phyloP scores from a whole-genome alignment of 2,329 filamentous ascomycete species.

The Exophiala mesophila region DNA sequence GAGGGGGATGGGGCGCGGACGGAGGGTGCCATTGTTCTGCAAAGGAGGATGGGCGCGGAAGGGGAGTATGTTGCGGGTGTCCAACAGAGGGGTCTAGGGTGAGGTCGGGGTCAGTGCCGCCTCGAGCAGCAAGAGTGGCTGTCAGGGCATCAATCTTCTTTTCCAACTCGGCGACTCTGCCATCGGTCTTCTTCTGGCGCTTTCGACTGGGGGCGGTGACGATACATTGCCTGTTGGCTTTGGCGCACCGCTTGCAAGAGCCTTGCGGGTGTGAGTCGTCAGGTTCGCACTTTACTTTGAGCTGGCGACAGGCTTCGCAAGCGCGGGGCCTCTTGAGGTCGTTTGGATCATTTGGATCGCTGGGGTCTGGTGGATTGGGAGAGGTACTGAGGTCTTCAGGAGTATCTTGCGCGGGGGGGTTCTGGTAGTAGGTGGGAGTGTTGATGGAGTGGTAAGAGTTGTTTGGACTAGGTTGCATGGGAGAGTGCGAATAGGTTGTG shows the following conservation, averaged over 20 bases:
- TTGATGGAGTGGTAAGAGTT: conserved; percentile 24
- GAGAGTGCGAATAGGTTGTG: conserved; percentile 22
- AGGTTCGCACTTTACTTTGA: conserved; percentile 82
- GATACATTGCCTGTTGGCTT: conserved; percentile 71
- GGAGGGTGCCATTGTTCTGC: conserved; percentile 22
- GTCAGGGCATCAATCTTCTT: conserved; percentile 88
- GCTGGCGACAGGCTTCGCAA: conserved; percentile 68
- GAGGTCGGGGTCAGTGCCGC: conserved; percentile 27
- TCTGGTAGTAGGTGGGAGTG: conserved; percentile 24
- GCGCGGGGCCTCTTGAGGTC: conserved; percentile 65
- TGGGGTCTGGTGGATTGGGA: conserved; percentile 21
- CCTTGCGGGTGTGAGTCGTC: conserved; percentile 59
- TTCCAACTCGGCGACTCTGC: conserved; percentile 81
- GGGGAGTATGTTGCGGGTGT: conserved; percentile 11
- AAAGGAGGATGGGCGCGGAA: conserved; percentile 13
- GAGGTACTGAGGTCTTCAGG: conserved; percentile 23
- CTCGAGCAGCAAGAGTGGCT: conserved; percentile 64
- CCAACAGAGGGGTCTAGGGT: conserved; percentile 20
- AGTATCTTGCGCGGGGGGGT: conserved; percentile 21
- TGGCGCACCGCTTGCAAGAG: conserved; percentile 70
- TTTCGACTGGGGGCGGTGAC: conserved; percentile 72
- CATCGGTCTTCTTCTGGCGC: conserved; percentile 88
- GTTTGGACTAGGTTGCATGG: conserved; percentile 25
- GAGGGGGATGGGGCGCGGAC: conserved; percentile 4
- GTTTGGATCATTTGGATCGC: conserved; percentile 23